These are phyloP conservation scores for Abelmoschus esculentus DNA, from an alignment of 345 rosid species.

Conservation along the genomic window DNA sequence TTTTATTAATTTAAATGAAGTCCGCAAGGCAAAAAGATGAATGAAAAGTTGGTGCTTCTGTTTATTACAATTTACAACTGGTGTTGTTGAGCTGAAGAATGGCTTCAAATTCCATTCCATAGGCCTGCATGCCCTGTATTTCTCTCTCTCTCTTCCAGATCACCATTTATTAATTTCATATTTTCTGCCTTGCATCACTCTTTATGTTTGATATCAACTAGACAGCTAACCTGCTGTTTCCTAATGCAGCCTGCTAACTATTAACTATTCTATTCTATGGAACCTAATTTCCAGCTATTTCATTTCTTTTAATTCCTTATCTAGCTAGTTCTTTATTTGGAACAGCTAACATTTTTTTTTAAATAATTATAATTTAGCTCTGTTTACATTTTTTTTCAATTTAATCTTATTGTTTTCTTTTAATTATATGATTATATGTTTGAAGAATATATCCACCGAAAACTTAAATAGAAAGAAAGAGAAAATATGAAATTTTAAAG, in stretches of 20 bases:
- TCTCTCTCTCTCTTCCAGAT: neutral
- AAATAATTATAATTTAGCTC: too few species aligned
- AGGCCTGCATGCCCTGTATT: too few species aligned
- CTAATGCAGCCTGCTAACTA: neutral
- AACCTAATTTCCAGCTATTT: neutral
- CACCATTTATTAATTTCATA: neutral
- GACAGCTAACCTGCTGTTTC: neutral
- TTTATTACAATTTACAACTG: neutral
- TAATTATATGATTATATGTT: too few species aligned
- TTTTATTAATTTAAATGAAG: conserved; percentile 2
- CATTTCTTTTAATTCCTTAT: neutral
- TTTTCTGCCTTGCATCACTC: neutral
- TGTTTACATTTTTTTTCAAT: too few species aligned
- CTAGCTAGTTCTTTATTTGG: neutral
- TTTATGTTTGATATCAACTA: neutral
- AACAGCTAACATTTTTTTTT: too few species aligned
- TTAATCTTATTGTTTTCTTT: too few species aligned
- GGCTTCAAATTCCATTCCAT: too few species aligned
- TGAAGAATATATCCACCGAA: too few species aligned
- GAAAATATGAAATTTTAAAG: too few species aligned
- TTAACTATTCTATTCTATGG: neutral
- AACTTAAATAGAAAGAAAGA: too few species aligned
- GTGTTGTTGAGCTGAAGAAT: too few species aligned
- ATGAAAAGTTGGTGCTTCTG: neutral
- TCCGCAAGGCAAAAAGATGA: conserved; percentile 22